phyloP scores from a whole-genome alignment of 192 early-diverging fungal species.

The Spinellus fusiger region DNA sequence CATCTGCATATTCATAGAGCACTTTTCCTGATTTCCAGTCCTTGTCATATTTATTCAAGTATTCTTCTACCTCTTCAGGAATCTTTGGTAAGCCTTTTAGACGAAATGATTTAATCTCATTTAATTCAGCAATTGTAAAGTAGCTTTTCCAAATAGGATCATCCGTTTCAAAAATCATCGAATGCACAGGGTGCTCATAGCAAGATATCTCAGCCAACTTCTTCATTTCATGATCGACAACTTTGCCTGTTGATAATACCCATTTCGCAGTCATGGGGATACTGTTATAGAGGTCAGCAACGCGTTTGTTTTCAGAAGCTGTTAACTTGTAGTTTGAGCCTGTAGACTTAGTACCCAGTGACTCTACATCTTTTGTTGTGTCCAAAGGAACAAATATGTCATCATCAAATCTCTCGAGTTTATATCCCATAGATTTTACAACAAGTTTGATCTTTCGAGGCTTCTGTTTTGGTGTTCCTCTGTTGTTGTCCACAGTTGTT shows the following conservation, averaged over 20 bases:
- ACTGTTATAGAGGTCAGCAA: not conserved
- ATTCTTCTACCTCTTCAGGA: not conserved
- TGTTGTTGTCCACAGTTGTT: no score
- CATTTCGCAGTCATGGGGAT: not conserved
- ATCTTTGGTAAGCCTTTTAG: not conserved
- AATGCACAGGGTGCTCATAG: conserved; percentile 8
- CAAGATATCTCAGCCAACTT: not conserved
- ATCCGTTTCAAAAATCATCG: not conserved
- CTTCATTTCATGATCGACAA: conserved; percentile 1
- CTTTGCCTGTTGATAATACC: conserved; percentile 3
- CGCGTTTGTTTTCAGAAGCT: not conserved
- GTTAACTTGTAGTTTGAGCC: not conserved
- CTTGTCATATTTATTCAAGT: not conserved
- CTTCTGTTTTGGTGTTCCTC: no score
- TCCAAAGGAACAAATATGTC: conserved; percentile 4
- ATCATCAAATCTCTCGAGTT: not conserved
- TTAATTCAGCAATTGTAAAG: not conserved
- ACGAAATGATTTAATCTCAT: not conserved
- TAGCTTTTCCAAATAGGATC: conserved; percentile 1
- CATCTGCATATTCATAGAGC: not conserved
- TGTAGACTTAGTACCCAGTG: not conserved
- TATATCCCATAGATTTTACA: conserved; percentile 3
- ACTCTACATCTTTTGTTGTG: not conserved
- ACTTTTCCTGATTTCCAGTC: conserved; percentile 1
- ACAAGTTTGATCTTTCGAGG: no score